Evolutionary conservation across 2,329 filamentous ascomycete genomes (phyloP).

Genomic region (Colletotrichum limetticola): DNA sequence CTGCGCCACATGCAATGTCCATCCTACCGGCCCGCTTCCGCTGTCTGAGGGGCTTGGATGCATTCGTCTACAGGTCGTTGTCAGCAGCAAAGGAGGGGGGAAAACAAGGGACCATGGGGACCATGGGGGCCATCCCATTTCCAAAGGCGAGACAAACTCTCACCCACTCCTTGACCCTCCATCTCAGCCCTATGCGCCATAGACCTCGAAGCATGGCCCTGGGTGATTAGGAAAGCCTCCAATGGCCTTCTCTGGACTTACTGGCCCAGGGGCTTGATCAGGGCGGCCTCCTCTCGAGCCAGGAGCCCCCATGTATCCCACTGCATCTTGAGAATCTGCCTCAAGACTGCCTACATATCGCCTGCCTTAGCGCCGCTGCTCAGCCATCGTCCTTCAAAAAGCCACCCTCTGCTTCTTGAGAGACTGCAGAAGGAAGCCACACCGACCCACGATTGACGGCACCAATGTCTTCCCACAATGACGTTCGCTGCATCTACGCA

Average conservation of each 20-base stretch:
- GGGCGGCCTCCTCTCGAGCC: conserved; percentile 19
- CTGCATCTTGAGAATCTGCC: background rate
- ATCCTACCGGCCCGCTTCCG: conserved; percentile 26
- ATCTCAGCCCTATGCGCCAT: conserved; percentile 32
- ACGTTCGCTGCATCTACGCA: background rate
- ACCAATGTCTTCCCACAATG: background rate
- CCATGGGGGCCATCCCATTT: background rate
- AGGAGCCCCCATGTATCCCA: conserved; percentile 3
- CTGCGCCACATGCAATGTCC: conserved; percentile 28
- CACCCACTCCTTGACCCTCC: conserved; percentile 2
- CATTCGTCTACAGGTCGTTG: conserved; percentile 1
- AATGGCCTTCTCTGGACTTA: background rate
- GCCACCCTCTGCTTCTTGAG: background rate
- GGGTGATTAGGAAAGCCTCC: background rate
- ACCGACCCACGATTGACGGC: conserved; percentile 9
- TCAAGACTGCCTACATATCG: conserved; percentile 19
- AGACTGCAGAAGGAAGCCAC: conserved; percentile 6
- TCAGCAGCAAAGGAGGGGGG: background rate
- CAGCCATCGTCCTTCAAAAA: conserved; percentile 17
- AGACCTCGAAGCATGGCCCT: background rate
- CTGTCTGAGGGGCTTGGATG: conserved; percentile 8
- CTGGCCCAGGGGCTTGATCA: background rate
- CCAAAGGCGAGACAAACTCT: background rate
- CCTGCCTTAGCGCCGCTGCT: conserved; percentile 28
- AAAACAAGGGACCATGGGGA: background rate